Conservation (phyloP, 495 filamentous ascomycete species). For the Annulohypoxylon moriforme region DNA sequence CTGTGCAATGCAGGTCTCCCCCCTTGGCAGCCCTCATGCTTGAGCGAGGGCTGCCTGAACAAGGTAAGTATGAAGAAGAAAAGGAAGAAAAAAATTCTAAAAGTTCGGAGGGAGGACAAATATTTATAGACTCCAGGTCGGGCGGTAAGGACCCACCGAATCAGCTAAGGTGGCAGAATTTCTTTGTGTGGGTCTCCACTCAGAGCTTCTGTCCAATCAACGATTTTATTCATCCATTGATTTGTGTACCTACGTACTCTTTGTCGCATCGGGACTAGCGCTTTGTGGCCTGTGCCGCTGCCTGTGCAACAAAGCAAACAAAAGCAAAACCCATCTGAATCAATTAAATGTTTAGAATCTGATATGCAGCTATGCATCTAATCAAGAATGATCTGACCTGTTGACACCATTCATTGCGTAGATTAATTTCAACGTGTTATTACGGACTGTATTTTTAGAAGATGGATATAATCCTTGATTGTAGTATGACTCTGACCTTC, state of each 20-base stretch:
- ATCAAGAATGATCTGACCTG: not conserved
- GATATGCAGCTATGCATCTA: not conserved
- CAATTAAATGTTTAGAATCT: conserved; percentile 1
- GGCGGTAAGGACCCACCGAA: conserved; percentile 1
- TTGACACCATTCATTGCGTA: not conserved
- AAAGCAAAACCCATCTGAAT: conserved; percentile 4
- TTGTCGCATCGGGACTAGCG: not conserved
- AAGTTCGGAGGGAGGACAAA: not conserved
- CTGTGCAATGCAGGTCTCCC: conserved; percentile 83
- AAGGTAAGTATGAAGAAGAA: conserved; percentile 81
- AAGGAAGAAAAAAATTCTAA: conserved; percentile 50
- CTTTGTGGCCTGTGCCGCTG: not conserved
- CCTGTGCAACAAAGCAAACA: no score
- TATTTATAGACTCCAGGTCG: not conserved
- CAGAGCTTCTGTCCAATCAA: not conserved
- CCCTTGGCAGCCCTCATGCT: conserved; percentile 67
- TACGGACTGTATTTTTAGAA: not conserved
- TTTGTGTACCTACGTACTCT: not conserved
- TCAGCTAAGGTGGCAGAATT: conserved; percentile 22
- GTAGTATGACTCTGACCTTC: not conserved
- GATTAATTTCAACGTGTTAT: not conserved
- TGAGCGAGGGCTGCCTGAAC: conserved; percentile 71
- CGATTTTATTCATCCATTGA: not conserved
- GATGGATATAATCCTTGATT: not conserved
- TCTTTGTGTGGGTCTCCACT: not conserved